Evolutionary conservation across 192 early-diverging fungal species (phyloP).

Genomic region (Coemansia sp.): DNA sequence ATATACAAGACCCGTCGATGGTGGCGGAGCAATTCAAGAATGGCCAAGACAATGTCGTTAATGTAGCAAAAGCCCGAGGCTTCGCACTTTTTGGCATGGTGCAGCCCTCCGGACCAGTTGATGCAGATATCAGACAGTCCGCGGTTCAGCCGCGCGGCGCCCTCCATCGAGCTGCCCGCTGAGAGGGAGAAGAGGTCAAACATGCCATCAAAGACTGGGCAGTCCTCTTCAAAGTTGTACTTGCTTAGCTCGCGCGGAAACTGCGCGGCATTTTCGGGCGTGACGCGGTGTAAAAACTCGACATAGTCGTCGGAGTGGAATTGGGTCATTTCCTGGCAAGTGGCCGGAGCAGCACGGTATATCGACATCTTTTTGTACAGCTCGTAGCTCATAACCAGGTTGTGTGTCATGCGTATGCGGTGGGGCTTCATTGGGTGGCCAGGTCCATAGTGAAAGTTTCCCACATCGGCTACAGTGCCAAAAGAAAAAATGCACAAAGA

Average conservation of each 20-base stretch:
- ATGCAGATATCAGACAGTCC: conserved; percentile 89
- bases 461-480: conserved; percentile 56
- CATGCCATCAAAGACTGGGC: conserved; percentile 96
- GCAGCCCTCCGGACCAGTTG: conserved; percentile 96
- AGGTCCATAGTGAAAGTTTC: conserved; percentile 85
- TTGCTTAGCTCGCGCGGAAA: conserved; percentile 62
- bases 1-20: conserved; percentile 94
- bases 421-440: conserved; percentile 99
- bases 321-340: conserved; percentile 89
- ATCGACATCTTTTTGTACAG: conserved; percentile 93
- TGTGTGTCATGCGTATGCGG: conserved; percentile 93
- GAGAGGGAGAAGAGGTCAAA: conserved; percentile 92
- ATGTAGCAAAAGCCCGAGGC: conserved; percentile 98
- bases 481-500: background rate
- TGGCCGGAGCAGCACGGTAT: conserved; percentile 76
- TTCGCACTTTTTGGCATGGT: conserved; percentile 97
- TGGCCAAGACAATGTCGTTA: conserved; percentile 95
- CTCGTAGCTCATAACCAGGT: conserved; percentile 93
- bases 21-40: conserved; percentile 83
- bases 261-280: conserved; percentile 72
- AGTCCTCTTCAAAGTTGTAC: conserved; percentile 95
- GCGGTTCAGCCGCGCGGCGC: conserved; percentile 79
- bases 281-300: conserved; percentile 82
- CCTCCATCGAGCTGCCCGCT: conserved; percentile 94
- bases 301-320: conserved; percentile 97